Conservation (phyloP, 495 filamentous ascomycete species). For the Paragyromitra xinjiangensis region DNA sequence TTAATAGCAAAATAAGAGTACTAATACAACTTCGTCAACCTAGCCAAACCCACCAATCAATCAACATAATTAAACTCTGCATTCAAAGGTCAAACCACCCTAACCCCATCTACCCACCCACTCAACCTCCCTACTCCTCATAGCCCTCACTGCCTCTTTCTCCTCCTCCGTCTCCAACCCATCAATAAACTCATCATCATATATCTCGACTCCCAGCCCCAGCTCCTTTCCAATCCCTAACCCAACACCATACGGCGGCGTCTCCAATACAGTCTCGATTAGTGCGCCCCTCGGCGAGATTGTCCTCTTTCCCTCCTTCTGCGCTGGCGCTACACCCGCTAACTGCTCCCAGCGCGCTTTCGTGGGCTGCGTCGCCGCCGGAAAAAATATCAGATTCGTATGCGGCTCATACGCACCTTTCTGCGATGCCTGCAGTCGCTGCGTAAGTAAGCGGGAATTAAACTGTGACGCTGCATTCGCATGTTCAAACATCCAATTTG, state of each 20-base stretch:
- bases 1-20: slow-evolving; percentile 6
- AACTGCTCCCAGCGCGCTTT: slow-evolving; percentile 81
- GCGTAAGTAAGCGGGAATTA: slow-evolving; percentile 72
- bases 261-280: slow-evolving; percentile 49
- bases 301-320: slow-evolving; percentile 8
- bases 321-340: slow-evolving; percentile 15
- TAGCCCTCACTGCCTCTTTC: slow-evolving; percentile 48
- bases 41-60: neutral
- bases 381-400: slow-evolving; percentile 89
- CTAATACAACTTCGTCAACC: slow-evolving; percentile 2
- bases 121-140: slow-evolving; percentile 44
- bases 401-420: slow-evolving; percentile 90
- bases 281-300: slow-evolving; percentile 28
- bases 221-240: slow-evolving; percentile 34
- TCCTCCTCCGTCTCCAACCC: slow-evolving; percentile 54
- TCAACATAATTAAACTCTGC: neutral
- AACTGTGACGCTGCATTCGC: slow-evolving; percentile 88
- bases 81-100: neutral
- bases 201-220: slow-evolving; percentile 47
- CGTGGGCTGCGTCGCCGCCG: slow-evolving; percentile 87
- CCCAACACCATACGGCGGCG: slow-evolving; percentile 39
- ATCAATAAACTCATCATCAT: slow-evolving; percentile 49
- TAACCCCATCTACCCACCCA: slow-evolving; percentile 49
- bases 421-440: slow-evolving; percentile 70
- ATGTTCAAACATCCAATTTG: slow-evolving; percentile 98